A percentile compares a stretch with the other conserved stretches of the same genome.
phyloP scores from a whole-genome alignment of 371 early-diverging fungal species.

The Saksenaea vasiformis region DNA sequence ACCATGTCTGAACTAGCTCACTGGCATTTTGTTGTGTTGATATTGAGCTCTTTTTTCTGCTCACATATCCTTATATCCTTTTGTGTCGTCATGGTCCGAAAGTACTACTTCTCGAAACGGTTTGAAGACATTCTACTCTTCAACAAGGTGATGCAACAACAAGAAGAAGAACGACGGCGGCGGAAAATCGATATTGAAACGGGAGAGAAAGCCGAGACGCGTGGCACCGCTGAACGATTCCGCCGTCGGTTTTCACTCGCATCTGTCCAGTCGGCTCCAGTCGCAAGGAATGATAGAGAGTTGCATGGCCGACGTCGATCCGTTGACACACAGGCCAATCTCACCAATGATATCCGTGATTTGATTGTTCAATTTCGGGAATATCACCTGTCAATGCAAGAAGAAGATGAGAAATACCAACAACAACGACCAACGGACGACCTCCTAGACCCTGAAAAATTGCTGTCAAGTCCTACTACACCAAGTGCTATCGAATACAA shows the following conservation, averaged over 20 bases:
- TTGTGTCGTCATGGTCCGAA: constrained; percentile 35
- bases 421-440: constrained; percentile 25
- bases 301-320: constrained; percentile 7
- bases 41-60: constrained; percentile 30
- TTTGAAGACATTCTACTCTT: constrained; percentile 46
- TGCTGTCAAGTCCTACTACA: constrained; percentile 7
- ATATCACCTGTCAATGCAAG: constrained; percentile 9
- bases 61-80: constrained; percentile 41
- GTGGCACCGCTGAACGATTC: background rate
- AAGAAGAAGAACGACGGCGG: constrained; percentile 32
- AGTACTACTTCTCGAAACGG: constrained; percentile 48
- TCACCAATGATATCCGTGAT: constrained; percentile 4
- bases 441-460: constrained; percentile 17
- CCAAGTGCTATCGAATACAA: no score
- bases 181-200: constrained; percentile 19
- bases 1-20: constrained; percentile 29
- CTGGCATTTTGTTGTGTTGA: constrained; percentile 36
- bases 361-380: constrained; percentile 15
- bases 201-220: constrained; percentile 7
- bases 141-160: constrained; percentile 33
- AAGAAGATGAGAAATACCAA: constrained; percentile 14
- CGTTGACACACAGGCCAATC: constrained; percentile 3
- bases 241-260: constrained; percentile 24
- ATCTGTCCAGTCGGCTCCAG: constrained; percentile 23
- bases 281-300: background rate